Evolutionary conservation across 148 eudicot genomes (phyloP).

Genomic region (Cornus suecica): DNA sequence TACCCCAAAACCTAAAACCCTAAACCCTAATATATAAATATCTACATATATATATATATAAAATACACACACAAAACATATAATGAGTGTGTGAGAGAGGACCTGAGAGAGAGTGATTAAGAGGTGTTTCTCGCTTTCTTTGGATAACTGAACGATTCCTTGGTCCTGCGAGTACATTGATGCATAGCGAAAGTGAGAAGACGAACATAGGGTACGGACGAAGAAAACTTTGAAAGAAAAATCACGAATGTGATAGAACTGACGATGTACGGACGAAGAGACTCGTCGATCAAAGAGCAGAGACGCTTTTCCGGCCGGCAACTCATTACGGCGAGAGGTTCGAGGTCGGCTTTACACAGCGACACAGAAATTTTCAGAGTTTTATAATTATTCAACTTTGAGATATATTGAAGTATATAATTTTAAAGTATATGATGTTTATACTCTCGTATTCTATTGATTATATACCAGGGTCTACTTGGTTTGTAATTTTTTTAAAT

Average conservation of each 20-base stretch:
- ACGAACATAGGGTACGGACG: background rate
- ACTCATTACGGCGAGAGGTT: conserved; percentile 11
- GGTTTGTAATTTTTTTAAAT: no score
- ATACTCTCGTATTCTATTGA: no score
- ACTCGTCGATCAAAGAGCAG: conserved; percentile 38
- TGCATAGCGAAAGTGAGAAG: background rate
- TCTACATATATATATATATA: no score
- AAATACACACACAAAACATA: no score
- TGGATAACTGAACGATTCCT: conserved; percentile 11
- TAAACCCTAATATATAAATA: no score
- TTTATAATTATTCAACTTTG: no score
- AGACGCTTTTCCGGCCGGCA: conserved; percentile 32
- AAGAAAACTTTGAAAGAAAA: background rate
- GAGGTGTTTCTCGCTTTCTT: conserved; percentile 33
- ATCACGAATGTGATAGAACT: background rate
- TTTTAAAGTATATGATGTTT: no score
- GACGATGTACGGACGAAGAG: conserved; percentile 38
- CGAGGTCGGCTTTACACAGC: background rate
- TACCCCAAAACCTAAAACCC: no score
- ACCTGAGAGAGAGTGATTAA: conserved; percentile 37
- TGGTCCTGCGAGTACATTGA: conserved; percentile 26
- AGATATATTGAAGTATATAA: no score
- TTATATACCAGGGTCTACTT: no score
- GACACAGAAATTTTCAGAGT: no score
- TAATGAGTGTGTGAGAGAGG: conserved; percentile 4